phyloP scores from a whole-genome alignment of 2,329 filamentous ascomycete species.

The Colletotrichum lentis region DNA sequence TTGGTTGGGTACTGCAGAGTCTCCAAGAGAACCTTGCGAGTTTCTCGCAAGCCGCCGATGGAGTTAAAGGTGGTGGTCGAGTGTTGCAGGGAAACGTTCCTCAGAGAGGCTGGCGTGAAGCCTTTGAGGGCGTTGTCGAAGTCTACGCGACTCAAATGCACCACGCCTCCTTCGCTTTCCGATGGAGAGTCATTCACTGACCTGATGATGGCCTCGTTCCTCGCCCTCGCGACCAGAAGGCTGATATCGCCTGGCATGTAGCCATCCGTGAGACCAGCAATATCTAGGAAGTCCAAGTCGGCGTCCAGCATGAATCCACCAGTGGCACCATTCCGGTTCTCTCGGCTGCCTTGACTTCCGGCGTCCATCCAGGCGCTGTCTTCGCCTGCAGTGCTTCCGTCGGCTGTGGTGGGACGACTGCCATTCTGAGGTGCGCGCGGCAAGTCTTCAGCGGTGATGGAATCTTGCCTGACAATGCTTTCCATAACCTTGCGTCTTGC shows the following conservation, averaged over 20 bases:
- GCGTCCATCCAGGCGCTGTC: slow-evolving; percentile 79
- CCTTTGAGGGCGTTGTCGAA: slow-evolving; percentile 87
- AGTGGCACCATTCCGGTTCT: slow-evolving; percentile 46
- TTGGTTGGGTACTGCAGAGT: slow-evolving; percentile 97
- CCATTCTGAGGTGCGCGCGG: slow-evolving; percentile 48
- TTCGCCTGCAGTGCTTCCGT: slow-evolving; percentile 62
- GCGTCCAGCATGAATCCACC: slow-evolving; percentile 77
- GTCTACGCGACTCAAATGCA: slow-evolving; percentile 76
- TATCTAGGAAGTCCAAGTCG: slow-evolving; percentile 87
- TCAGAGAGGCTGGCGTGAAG: slow-evolving; percentile 92
- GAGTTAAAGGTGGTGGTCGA: slow-evolving; percentile 92
- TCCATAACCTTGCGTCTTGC: slow-evolving; percentile 84
- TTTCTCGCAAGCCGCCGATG: slow-evolving; percentile 87
- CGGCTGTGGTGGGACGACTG: slow-evolving; percentile 65
- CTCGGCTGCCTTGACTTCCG: slow-evolving; percentile 63
- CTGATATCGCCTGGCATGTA: slow-evolving; percentile 97
- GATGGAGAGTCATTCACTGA: slow-evolving; percentile 67
- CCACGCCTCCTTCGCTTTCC: slow-evolving; percentile 54
- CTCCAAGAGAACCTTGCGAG: slow-evolving; percentile 89
- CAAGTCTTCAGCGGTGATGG: slow-evolving; percentile 51
- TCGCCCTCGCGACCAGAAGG: slow-evolving; percentile 83
- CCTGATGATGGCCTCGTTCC: slow-evolving; percentile 91
- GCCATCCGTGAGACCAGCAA: slow-evolving; percentile 93
- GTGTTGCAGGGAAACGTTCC: slow-evolving; percentile 92
- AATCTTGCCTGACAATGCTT: slow-evolving; percentile 71